Base-by-base conservation (phyloP, 495 filamentous ascomycete genomes). In the Talaromyces ruber region DNA sequence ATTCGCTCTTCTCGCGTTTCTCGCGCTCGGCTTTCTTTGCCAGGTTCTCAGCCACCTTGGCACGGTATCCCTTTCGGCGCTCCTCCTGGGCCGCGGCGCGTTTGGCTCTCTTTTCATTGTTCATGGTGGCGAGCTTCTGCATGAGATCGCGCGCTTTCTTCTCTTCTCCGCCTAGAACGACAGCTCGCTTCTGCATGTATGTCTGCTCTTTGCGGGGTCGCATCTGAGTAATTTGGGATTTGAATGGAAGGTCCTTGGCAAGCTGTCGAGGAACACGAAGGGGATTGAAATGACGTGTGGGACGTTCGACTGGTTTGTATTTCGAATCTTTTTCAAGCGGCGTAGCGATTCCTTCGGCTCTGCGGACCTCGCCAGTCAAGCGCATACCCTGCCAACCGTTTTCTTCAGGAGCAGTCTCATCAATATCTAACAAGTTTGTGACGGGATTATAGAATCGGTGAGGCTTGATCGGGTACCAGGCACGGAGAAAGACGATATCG, bases 391-490 rank as follows among this genome's bases (percentile, higher is more conserved):
- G 81, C 93, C 93, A 97, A 34, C 79, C 79, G 45, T 64, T 71
- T 52, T 76, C 76, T 8, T 68, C 75, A 3, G 74, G 62, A 4
- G 43, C 58, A 8, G 71, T 74, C 21, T 74, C 76, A 5, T 69
- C 66, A 34, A 71, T 55, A 34, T 82, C 81, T 28, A 98, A 83
- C 22, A 98, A 82, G 72, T 98, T 97, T 34, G 92, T 94, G 34
- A 94, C 93, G 5, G 92, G 91, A 72, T 97, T 98, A 76, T 98
- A 97, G 84, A 95, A 98, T 25, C 91, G 86, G 67, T 92, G 90
- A 7, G 93, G 94, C 66, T 90, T 91, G 72, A 98, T 86, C 6
- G 94, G 91, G 74, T 95, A 97, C 94, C 94, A 98, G 2, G 95
- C 93, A 11, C 93, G 82, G 34, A 98, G 74, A 79, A 98, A 98